Evolutionary conservation across 2,329 filamentous ascomycete species (phyloP).

Genomic region (Thielaviopsis euricoi): DNA sequence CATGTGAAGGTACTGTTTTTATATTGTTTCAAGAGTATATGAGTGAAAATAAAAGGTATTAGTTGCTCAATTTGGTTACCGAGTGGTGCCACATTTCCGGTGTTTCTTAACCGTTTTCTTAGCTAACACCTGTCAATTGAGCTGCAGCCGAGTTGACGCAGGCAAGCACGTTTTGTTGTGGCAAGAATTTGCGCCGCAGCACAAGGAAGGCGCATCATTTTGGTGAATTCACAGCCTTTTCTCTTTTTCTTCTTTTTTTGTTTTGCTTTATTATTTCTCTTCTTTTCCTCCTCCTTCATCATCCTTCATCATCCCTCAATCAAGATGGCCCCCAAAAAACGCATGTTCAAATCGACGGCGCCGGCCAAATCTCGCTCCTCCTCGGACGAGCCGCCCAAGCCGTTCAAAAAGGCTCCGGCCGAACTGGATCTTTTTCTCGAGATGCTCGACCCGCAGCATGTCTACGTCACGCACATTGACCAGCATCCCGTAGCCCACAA

Average conservation of each 20-base stretch:
- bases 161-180: neutral
- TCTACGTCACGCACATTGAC: conserved; percentile 81
- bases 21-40: too few relatives aligned
- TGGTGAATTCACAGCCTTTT: neutral
- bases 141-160: neutral
- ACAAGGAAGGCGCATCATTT: neutral
- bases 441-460: conserved; percentile 47
- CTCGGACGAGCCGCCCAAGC: conserved; percentile 35
- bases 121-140: conserved; percentile 8
- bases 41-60: neutral
- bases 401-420: conserved; percentile 51
- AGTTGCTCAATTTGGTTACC: conserved; percentile 2
- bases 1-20: too few relatives aligned
- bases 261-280: neutral
- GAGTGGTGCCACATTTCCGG: neutral
- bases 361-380: conserved; percentile 7
- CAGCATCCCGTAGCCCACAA: conserved; percentile 53
- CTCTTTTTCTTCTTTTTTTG: neutral
- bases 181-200: neutral
- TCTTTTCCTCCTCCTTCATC: neutral
- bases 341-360: conserved; percentile 8
- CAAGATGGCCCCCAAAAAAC: conserved; percentile 11
- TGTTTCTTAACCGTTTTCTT: neutral
- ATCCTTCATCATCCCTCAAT: neutral
- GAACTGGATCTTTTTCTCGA: conserved; percentile 49